Conservation (phyloP, 805 yeast genomes). For the Danielia reshetovae region DNA sequence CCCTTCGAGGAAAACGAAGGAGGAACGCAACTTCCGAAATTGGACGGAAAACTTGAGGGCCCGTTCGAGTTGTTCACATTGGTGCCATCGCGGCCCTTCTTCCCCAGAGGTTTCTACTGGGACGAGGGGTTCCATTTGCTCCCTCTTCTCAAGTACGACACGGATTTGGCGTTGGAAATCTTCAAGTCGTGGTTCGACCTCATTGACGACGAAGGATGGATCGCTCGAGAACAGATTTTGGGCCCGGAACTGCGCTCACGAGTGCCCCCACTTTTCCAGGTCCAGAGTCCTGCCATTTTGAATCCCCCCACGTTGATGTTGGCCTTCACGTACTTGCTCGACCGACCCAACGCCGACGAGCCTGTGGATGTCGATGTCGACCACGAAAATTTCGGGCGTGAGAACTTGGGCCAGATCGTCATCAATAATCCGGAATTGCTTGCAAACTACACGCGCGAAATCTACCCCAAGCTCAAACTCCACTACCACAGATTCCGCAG, state of each 20-base stretch:
- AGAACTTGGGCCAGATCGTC: conserved; percentile 48
- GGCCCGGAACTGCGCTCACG: conserved; percentile 87
- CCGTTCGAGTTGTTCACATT: conserved; percentile 75
- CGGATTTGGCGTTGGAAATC: conserved; percentile 76
- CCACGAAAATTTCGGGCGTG: conserved; percentile 6
- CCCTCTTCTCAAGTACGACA: conserved; percentile 77
- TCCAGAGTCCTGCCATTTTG: conserved; percentile 85
- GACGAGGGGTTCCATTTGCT: conserved; percentile 95
- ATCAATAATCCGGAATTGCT: conserved; percentile 57
- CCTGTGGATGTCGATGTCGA: conserved; percentile 14
- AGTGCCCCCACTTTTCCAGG: conserved; percentile 80
- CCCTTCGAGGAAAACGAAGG: conserved; percentile 34
- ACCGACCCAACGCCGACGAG: conserved; percentile 23
- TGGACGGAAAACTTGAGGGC: conserved; percentile 63
- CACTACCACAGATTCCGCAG: conserved; percentile 84
- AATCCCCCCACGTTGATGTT: conserved; percentile 94
- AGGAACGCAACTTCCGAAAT: conserved; percentile 21
- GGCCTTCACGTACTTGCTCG: conserved; percentile 56
- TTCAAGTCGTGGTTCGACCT: conserved; percentile 81
- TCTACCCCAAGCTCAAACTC: conserved; percentile 71
- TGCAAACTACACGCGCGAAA: conserved; percentile 50
- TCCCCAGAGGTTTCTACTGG: conserved; percentile 98
- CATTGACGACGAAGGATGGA: conserved; percentile 93
- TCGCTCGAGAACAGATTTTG: conserved; percentile 90
- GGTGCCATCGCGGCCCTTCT: conserved; percentile 90